A percentile compares a stretch with the other conserved stretches of the same genome.
These are phyloP conservation scores for Fusarium cyanostomum DNA, from an alignment of 2,329 filamentous ascomycete species.

Conservation along the genomic window DNA sequence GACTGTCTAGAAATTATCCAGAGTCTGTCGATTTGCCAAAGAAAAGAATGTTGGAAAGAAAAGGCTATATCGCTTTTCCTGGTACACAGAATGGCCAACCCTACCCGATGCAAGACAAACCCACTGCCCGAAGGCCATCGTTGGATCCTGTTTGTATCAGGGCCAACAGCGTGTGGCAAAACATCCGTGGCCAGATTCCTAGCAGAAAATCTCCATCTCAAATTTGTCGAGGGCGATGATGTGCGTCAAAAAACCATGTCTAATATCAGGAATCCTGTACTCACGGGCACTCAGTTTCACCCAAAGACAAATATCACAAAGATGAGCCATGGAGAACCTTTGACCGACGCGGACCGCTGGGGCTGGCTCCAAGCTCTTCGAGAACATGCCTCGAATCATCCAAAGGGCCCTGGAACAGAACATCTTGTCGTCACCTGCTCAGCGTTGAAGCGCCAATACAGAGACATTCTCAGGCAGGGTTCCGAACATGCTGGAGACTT, in stretches of 20 bases:
- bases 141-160: slow-evolving; percentile 31
- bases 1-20: too few relatives aligned
- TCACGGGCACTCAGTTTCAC: slow-evolving; percentile 7
- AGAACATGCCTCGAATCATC: slow-evolving; percentile 17
- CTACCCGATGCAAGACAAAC: not conserved
- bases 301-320: slow-evolving; percentile 27
- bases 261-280: rapidly evolving
- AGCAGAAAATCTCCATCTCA: slow-evolving; percentile 18
- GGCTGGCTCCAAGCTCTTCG: slow-evolving; percentile 13
- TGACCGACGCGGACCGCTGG: slow-evolving; percentile 18
- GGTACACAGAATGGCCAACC: too few relatives aligned
- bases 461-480: slow-evolving; percentile 20
- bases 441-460: slow-evolving; percentile 20
- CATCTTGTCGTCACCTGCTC: slow-evolving; percentile 29
- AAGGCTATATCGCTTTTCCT: too few relatives aligned
- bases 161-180: slow-evolving; percentile 25
- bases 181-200: slow-evolving; percentile 22
- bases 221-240: slow-evolving; percentile 29
- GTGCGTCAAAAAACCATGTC: not conserved
- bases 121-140: slow-evolving; percentile 13
- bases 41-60: too few relatives aligned
- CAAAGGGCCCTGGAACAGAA: slow-evolving; percentile 20
- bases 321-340: slow-evolving; percentile 23
- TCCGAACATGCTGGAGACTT: slow-evolving; percentile 18
- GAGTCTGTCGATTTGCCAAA: too few relatives aligned